Evolutionary conservation across 176 grass and related monocot genomes (phyloP), one percentile per base, ranked within the genome.

Genomic region (Hordeum vulgare): DNA sequence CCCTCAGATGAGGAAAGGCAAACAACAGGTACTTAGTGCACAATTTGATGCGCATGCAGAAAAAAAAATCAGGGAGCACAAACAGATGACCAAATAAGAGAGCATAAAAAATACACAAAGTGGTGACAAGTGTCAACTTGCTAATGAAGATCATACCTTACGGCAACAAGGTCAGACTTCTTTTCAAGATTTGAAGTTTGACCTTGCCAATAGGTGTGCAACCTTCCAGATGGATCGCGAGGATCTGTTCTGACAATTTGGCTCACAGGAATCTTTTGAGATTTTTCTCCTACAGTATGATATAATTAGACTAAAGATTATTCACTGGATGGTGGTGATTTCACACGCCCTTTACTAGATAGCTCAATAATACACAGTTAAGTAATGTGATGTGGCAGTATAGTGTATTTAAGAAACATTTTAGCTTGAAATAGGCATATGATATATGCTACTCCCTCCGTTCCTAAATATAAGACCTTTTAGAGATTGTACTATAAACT

Each of bases 211-310:
- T 98, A 94, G 27, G 92, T 80, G 74, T 94, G 95, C 71, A 98
- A 84, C 76, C 92, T 98, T 66, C 92, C 95, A 88, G 87, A 93
- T 66, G 92, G 90, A 83, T 93, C 40, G 8, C 76, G 86, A 59
- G 92, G 91, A 90, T 98, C 95, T 81, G 86, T 98, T 90, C 95
- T 94, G 15, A 98, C 89, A 84, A 98, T 91, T 88, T 93, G 88
- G 84, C 90, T 89, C 58, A 84, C 79, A 82, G 92, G 92, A 37
- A 61, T 42, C 47, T 93, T 94, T 88, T 98, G 95, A 75, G 84
- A 91, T 83, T 92, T 94, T 37, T 60, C 81, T 31, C 88, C 92
- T 98, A 49, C 26, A 86, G 11, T 59, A 75, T n/a, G 69, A 68
- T 61, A 85, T 89, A 53, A n/a, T 73, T 53, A 72, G 13, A 62